Percentiles rank a stretch among this genome's conserved stretches.
These are phyloP conservation scores for Cinnamomum chago DNA, from an alignment of 164 flowering plant species.

Conservation along the genomic window DNA sequence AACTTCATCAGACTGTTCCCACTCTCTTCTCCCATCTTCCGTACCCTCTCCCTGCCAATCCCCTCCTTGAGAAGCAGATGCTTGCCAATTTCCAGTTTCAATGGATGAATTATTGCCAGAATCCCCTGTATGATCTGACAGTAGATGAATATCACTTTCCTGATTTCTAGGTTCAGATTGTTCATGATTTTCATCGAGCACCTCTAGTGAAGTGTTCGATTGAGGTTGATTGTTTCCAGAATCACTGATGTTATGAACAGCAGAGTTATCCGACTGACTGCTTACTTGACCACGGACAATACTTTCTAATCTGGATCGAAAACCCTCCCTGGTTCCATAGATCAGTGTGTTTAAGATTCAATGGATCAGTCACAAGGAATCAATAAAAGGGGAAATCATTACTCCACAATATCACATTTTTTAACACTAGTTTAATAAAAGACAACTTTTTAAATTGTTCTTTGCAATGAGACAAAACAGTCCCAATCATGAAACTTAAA, in stretches of 20 bases:
- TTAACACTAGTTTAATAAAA: too few relatives aligned
- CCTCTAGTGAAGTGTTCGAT: conserved; percentile 28
- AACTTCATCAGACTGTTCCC: conserved; percentile 40
- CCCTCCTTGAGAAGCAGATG: conserved; percentile 33
- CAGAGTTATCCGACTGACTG: conserved; percentile 48
- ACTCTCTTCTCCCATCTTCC: conserved; percentile 45
- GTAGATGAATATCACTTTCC: conserved; percentile 29
- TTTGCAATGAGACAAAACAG: too few relatives aligned
- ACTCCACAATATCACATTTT: too few relatives aligned
- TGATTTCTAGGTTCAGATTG: conserved; percentile 32
- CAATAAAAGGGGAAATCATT: too few relatives aligned
- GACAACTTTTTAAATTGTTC: too few relatives aligned
- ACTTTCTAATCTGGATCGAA: conserved; percentile 72
- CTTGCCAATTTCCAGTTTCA: conserved; percentile 41
- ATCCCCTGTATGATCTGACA: conserved; percentile 29
- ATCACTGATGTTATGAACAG: conserved; percentile 16
- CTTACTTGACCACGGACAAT: conserved; percentile 88
- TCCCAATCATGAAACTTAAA: too few relatives aligned
- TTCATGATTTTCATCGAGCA: conserved; percentile 33
- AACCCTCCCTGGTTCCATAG: conserved; percentile 68
- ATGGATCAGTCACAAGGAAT: too few relatives aligned
- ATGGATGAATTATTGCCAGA: conserved; percentile 24
- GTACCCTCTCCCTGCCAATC: conserved; percentile 39
- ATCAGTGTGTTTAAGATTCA: neutral
- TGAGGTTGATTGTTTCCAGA: too few relatives aligned